A percentile compares a stretch with the other conserved stretches of the same genome.
Conservation (phyloP, 345 rosid species). For the Firmiana major region DNA sequence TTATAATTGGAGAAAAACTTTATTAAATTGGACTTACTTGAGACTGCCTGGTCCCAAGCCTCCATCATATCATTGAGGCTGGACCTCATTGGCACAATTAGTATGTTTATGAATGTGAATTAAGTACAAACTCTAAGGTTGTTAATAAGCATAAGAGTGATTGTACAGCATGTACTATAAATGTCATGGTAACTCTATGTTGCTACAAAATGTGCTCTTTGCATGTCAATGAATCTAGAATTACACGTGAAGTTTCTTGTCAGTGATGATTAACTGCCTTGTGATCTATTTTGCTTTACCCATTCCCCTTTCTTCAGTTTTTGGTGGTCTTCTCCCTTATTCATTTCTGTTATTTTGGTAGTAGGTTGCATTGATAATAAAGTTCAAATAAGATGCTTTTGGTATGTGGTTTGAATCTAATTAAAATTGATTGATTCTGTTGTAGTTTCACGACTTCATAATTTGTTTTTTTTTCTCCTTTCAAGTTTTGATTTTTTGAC, state of each 20-base stretch:
- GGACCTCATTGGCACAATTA: neutral
- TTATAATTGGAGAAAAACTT: neutral
- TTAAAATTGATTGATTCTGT: neutral
- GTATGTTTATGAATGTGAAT: neutral
- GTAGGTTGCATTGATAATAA: neutral
- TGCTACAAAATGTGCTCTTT: neutral
- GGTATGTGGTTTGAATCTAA: neutral
- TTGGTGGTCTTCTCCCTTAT: neutral
- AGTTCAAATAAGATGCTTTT: neutral
- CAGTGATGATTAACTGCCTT: neutral
- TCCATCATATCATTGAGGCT: neutral
- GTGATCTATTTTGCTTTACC: neutral
- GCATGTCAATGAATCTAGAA: neutral
- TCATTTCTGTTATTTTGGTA: neutral
- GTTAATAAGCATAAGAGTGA: neutral
- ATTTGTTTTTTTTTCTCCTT: constrained; percentile 3
- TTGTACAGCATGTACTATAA: neutral
- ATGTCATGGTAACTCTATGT: neutral
- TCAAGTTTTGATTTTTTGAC: neutral
- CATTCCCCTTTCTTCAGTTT: neutral
- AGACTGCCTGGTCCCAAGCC: neutral
- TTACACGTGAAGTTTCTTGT: neutral
- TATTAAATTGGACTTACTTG: neutral
- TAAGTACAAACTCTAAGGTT: neutral
- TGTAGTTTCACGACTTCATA: neutral